These are phyloP conservation scores for Phoma herbarum DNA, from an alignment of 2,329 filamentous ascomycete species.

Conservation along the genomic window DNA sequence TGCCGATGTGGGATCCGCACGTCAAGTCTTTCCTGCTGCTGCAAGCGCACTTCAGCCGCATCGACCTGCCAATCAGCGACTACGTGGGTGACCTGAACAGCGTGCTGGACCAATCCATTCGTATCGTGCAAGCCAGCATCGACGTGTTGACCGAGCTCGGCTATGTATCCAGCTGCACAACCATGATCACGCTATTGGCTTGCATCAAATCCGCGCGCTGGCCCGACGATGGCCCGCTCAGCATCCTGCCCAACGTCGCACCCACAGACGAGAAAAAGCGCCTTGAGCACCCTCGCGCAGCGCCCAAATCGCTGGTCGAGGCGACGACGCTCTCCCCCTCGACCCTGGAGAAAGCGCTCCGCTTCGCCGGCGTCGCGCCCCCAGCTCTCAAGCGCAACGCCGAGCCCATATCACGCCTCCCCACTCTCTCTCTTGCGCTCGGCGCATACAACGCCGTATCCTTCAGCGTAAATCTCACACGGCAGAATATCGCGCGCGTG, in stretches of 20 bases:
- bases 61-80: constrained; percentile 92
- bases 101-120: constrained; percentile 94
- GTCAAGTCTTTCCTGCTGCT: constrained; percentile 94
- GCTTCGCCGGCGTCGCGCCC: constrained; percentile 61
- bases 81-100: constrained; percentile 92
- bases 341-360: constrained; percentile 50
- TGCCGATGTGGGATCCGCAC: constrained; percentile 98
- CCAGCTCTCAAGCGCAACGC: constrained; percentile 58
- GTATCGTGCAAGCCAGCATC: constrained; percentile 94
- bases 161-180: constrained; percentile 72
- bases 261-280: constrained; percentile 55
- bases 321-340: constrained; percentile 38
- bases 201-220: constrained; percentile 92
- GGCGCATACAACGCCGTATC: constrained; percentile 68
- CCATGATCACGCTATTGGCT: constrained; percentile 87
- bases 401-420: constrained; percentile 72
- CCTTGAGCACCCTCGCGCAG: constrained; percentile 51
- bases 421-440: constrained; percentile 71
- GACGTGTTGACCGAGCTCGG: constrained; percentile 94
- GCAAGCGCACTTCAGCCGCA: constrained; percentile 92
- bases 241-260: constrained; percentile 79
- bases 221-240: constrained; percentile 81
- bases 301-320: constrained; percentile 48
- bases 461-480: constrained; percentile 69
- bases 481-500: constrained; percentile 65